Evolutionary conservation across 805 yeast genomes (phyloP).

Genomic region (Kodamaea sagamina): DNA sequence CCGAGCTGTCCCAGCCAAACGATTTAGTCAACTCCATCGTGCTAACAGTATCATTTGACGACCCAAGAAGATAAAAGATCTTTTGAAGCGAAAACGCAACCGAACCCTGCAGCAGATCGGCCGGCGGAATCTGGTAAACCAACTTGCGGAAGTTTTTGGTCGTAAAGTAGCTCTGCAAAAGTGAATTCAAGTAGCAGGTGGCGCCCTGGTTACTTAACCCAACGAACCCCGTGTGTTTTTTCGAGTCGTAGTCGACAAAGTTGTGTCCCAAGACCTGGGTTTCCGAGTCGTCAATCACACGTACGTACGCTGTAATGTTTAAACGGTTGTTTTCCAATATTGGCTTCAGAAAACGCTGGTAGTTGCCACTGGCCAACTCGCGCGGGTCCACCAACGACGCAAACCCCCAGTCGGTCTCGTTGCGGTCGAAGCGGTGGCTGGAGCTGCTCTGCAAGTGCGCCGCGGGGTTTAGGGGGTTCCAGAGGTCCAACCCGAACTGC

Average conservation of each 20-base stretch:
- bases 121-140: constrained; percentile 89
- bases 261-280: constrained; percentile 96
- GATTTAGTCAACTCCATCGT: constrained; percentile 86
- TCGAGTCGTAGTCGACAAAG: constrained; percentile 81
- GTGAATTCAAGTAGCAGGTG: constrained; percentile 92
- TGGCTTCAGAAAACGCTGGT: constrained; percentile 26
- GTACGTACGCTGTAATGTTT: constrained; percentile 74
- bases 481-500: constrained; percentile 80
- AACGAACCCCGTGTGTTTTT: constrained; percentile 82
- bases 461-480: constrained; percentile 74
- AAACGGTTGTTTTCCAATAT: constrained; percentile 56
- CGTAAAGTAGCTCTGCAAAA: constrained; percentile 86
- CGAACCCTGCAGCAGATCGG: constrained; percentile 36
- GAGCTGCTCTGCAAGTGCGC: constrained; percentile 64
- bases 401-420: constrained; percentile 96
- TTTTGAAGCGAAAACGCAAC: constrained; percentile 88
- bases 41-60: constrained; percentile 73
- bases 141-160: constrained; percentile 80
- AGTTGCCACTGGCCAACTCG: constrained; percentile 40
- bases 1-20: constrained; percentile 96
- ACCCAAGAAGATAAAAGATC: constrained; percentile 76
- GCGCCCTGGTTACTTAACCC: constrained; percentile 98
- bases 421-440: constrained; percentile 72
- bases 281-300: constrained; percentile 75
- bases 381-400: constrained; percentile 67